Base-by-base conservation (phyloP, 2,329 filamentous ascomycete species). In the Aspergillus bombycis region DNA sequence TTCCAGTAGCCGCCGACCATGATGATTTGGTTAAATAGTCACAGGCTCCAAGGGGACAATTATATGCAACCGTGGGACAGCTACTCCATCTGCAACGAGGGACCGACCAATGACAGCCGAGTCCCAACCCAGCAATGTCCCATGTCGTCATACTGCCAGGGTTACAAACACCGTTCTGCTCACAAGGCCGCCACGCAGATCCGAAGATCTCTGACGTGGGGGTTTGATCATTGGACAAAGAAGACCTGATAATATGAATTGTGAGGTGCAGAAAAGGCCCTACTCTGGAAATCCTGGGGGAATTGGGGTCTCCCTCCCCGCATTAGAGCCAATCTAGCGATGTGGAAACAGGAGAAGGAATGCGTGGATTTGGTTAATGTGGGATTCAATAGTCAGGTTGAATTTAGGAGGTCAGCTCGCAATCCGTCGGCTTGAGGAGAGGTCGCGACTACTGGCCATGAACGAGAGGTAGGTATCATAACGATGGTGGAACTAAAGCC, bases 201-300 rank as follows among this genome's bases (percentile, higher is more conserved):
- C 67, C 53, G 71, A 70, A 67, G 70, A 72, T 72, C 71, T 56
- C 65, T 71, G 69, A 70, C 69, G 71, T 71, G 70, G 69, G 70
- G 68, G 57, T 19, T 46, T 56, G 46, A 55, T 57, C 32, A 54
- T 63, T 57, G 38, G 43, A 52, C 34, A 52, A 54, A 48, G 34
- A 55, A 23, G 52, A 38, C 45, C 26, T 52, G 45, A 61, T 58
- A 57, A 46, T 50, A 53, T 54, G 57, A 52, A 60, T 46, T 41
- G 45, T 58, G 41, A n/a, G 57, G 30, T 50, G 50, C 30, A 56
- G 34, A 38, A 60, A 36, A 52, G n/a, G 52, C 34, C 32, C 52
- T 55, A 41, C 38, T 38, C n/a, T 55, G 52, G 52, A 26, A 55
- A 55, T 55, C 3, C 52, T 21, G 52, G 52, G 52, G 52, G n/a